A percentile compares a stretch with the other conserved stretches of the same genome.
These are phyloP conservation scores for Dalbergia cultrata DNA, from an alignment of 306 rosid genomes.

Conservation along the genomic window DNA sequence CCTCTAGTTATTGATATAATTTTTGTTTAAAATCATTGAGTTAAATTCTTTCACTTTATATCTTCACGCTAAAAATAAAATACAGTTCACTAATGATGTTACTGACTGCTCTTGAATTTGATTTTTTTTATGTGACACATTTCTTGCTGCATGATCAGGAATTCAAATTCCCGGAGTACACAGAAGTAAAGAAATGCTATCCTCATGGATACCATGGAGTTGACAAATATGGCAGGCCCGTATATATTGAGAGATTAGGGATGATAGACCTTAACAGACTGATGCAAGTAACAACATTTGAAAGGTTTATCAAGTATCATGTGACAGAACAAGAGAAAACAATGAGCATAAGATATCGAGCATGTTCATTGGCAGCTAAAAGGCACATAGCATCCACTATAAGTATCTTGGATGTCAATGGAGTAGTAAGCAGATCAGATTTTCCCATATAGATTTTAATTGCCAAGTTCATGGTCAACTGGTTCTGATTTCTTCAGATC, in stretches of 20 bases:
- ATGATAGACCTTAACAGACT: conserved; percentile 75
- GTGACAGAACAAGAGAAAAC: conserved; percentile 94
- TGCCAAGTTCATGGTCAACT: too few relatives aligned
- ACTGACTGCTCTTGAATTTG: not conserved
- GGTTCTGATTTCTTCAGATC: too few relatives aligned
- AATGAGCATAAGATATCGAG: conserved; percentile 69
- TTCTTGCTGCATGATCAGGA: conserved; percentile 63
- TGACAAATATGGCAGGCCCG: conserved; percentile 81
- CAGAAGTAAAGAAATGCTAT: conserved; percentile 80
- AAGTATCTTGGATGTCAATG: conserved; percentile 85
- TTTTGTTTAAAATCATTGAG: not conserved
- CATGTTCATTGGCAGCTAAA: conserved; percentile 86
- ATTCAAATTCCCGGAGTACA: conserved; percentile 72
- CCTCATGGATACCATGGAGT: conserved; percentile 95
- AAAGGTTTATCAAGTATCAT: conserved; percentile 75
- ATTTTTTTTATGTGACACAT: not conserved
- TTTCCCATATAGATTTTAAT: too few relatives aligned
- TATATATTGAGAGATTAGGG: conserved; percentile 86
- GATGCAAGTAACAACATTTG: conserved; percentile 70
- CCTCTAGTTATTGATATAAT: not conserved
- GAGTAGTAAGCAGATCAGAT: conserved; percentile 65
- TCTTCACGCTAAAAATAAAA: too few relatives aligned
- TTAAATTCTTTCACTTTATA: too few relatives aligned
- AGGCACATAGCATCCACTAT: conserved; percentile 91
- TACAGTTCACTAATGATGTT: not conserved